phyloP scores from a whole-genome alignment of 2,329 filamentous ascomycete species.

The Fusarium sp. region DNA sequence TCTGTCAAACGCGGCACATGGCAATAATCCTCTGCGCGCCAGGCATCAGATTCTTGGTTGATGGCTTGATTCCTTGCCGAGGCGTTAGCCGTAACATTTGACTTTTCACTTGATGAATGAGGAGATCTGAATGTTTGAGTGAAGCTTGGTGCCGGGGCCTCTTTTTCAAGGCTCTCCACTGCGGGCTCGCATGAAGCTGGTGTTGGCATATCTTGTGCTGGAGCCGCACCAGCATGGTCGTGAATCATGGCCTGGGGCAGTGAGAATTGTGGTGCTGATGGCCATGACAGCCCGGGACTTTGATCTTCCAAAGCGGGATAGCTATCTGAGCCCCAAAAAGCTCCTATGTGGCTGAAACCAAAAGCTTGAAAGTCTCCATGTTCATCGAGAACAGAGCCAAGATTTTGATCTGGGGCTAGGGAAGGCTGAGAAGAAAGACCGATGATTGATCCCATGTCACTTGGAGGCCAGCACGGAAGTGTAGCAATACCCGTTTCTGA shows the following conservation, averaged over 20 bases:
- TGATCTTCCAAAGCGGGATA: background rate
- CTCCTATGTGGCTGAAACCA: background rate
- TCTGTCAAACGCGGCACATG: background rate
- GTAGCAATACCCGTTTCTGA: background rate
- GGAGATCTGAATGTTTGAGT: background rate
- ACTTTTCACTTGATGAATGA: background rate
- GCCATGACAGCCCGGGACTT: background rate
- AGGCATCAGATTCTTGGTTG: background rate
- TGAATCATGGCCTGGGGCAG: background rate
- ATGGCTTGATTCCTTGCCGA: too few relatives aligned
- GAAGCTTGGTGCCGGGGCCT: background rate
- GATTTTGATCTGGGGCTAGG: background rate
- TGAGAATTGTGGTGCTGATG: background rate
- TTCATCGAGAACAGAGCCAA: background rate
- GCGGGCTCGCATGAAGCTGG: background rate
- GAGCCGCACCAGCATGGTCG: accelerated
- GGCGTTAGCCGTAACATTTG: too few relatives aligned
- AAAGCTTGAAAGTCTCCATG: background rate
- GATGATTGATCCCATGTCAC: background rate
- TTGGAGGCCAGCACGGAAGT: background rate
- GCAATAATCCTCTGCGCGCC: background rate
- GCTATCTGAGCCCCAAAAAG: background rate
- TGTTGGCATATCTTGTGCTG: background rate
- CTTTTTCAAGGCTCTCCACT: background rate
- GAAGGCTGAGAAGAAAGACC: background rate